Evolutionary conservation across 202 grass and related monocot species (phyloP), one percentile per base, ranked within the genome.

Genomic region (Zoysia matrella): DNA sequence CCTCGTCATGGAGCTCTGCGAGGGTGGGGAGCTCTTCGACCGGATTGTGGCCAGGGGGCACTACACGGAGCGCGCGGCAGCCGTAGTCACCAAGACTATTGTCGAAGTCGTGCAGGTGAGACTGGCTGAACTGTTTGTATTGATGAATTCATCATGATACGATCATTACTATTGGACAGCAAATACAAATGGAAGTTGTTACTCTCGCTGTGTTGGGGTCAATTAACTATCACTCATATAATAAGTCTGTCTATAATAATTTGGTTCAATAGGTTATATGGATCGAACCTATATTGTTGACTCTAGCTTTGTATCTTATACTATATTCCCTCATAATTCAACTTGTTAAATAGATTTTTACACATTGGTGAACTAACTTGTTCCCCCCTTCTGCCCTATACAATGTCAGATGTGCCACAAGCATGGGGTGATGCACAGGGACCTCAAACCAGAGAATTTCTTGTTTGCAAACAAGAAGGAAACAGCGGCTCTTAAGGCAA

Each of bases 1-100:
- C 85, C 75, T 99, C 63, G 97, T 99, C 30, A 99, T 99, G 97
- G 97, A 99, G 84, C 91, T 99, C 45, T 99, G 97, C 78, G 89
- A 96, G 82, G 97, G 97, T 22, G 93, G 93, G 45, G 97, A 99
- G 81, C 86, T 99, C 51, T 99, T 99, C 9, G 96, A 99, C 71
- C 77, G 96, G 52, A 99, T 99, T 82, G 93, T 99, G 3, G 96
- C 91, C 0, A 30, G 91, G 81, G 96, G 96, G 0, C 96, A 96
- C 75, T 99, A 99, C 78, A 99, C 93, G 2, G 96, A 99, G 58
- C 83, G 91, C 8, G 93, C 93, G 0, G 96, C 96, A 0, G 96
- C 96, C 2, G 11, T 87, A 0, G 90, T 96, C 43, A 93, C 88
- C 9, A 83, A 83, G n/a, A 96, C 90, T 68, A 93, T 96, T 60